Base-by-base conservation (phyloP, 164 flowering plant species). In the Tetracentron sinense region DNA sequence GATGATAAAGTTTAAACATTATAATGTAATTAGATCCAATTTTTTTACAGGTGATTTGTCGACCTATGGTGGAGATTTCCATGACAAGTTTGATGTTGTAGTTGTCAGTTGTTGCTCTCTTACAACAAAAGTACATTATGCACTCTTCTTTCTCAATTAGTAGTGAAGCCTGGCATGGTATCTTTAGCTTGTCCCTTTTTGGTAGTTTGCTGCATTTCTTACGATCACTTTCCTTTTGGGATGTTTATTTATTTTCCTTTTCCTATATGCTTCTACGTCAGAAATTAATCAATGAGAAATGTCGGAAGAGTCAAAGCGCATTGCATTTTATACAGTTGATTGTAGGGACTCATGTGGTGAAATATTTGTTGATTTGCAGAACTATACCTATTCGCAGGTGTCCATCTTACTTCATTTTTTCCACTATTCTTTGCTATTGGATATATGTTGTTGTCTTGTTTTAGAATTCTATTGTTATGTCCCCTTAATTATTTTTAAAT, bases 341-440 rank as follows among this genome's bases (percentile, higher is more conserved):
- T 94, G 96, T 69, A 84, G 90, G 71, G 94, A 82, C 54, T 88
- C 92, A 2, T 88, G 90, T 64, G 97, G 99, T 66, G 99, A 94
- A 72, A 91, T 94, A 67, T 94, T 89, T 84, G 94, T 85, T 68
- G 99, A 94, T 71, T 73, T 94, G 74, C 93, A 86, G 66, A 76
- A 79, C 61, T 81, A 88, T 66, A 74, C 73, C 16, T 94, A 82
- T 61, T 57, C 86, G 21, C 83, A 86, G 96, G 99, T 90, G 59
- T 68, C 44, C 42, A 42, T 58, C 47, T 66, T 60, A 31, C 35
- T 38, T 60, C 14, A 35, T 56, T 22, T 19, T 47, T 23, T 42
- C 11, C 7, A 17, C 5, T 56, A 10, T 62, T 58, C 19, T 55
- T 27, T 7, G 28, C 53, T 52, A 15, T 20, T 42, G 56, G 7